Conservation (phyloP, 805 yeast genomes). For the Starmerella potacharoeniae region DNA sequence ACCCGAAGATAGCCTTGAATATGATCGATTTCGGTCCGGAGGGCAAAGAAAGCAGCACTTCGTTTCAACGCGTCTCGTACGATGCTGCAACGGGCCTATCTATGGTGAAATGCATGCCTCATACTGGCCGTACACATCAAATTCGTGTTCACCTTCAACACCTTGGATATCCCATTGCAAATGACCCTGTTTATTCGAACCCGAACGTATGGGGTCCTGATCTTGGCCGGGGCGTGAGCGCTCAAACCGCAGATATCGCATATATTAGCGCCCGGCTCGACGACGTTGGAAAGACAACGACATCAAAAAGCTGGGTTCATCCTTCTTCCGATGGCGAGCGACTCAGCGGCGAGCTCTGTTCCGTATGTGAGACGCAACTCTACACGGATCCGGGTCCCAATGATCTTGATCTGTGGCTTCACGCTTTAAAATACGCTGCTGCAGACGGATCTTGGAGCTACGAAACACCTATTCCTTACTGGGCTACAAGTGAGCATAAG, state of each 20-base stretch:
- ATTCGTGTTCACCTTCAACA: constrained; percentile 85
- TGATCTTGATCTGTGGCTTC: constrained; percentile 82
- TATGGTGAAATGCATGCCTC: constrained; percentile 72
- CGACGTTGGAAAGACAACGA: constrained; percentile 55
- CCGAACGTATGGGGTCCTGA: constrained; percentile 65
- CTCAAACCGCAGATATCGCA: constrained; percentile 30
- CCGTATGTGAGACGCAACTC: constrained; percentile 53
- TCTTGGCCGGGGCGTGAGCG: constrained; percentile 53
- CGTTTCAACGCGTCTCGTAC: constrained; percentile 54
- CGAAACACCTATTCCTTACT: constrained; percentile 63
- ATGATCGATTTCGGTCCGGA: constrained; percentile 31
- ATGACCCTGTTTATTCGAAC: constrained; percentile 84
- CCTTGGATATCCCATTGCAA: constrained; percentile 81
- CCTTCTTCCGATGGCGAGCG: constrained; percentile 48
- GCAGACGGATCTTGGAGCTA: constrained; percentile 50
- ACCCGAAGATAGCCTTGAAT: constrained; percentile 63
- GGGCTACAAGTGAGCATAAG: constrained; percentile 58
- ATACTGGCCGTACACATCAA: constrained; percentile 92
- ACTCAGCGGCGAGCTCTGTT: constrained; percentile 47
- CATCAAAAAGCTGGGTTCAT: constrained; percentile 52
- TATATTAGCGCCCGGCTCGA: constrained; percentile 42
- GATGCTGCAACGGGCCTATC: constrained; percentile 46
- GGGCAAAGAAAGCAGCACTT: constrained; percentile 61
- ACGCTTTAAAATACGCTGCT: constrained; percentile 66
- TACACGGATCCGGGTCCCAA: constrained; percentile 83